Evolutionary conservation across 192 early-diverging fungal genomes (phyloP).

Genomic region (Phycomyces nitens): DNA sequence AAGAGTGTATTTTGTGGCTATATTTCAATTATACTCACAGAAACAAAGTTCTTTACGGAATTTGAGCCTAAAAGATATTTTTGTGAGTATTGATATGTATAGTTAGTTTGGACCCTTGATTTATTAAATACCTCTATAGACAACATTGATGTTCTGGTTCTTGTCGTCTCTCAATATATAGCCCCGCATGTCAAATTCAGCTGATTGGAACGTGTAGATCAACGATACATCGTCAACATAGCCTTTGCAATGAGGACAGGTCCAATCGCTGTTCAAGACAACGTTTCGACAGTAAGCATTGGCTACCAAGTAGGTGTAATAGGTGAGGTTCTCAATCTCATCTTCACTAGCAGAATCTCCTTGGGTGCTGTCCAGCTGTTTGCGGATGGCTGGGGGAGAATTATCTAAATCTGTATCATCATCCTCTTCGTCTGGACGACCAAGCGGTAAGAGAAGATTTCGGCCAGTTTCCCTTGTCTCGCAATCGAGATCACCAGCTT

Average conservation of each 20-base stretch:
- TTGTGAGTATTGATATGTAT: too few species aligned
- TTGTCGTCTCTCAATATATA: constrained; percentile 16
- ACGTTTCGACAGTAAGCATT: constrained; percentile 24
- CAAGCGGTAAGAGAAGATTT: too few species aligned
- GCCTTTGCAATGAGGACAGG: constrained; percentile 13
- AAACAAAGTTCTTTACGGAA: constrained; percentile 1
- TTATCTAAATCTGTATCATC: too few species aligned
- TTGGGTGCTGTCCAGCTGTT: too few species aligned
- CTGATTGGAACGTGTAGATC: constrained; percentile 10
- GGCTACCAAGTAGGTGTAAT: constrained; percentile 18
- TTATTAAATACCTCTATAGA: constrained; percentile 17
- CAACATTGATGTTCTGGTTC: constrained; percentile 15
- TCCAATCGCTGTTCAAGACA: neutral
- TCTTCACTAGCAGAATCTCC: neutral
- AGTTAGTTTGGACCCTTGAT: too few species aligned
- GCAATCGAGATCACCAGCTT: too few species aligned
- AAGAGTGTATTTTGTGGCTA: neutral
- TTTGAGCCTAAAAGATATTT: constrained; percentile 3
- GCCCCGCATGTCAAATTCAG: constrained; percentile 15
- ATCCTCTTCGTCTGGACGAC: too few species aligned
- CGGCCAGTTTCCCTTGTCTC: too few species aligned
- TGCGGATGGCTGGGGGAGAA: too few species aligned
- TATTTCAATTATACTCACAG: neutral
- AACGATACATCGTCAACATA: constrained; percentile 14
- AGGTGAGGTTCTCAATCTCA: neutral